Evolutionary conservation across 2,329 filamentous ascomycete species (phyloP), one percentile per base, ranked within the genome.

Genomic region (Fusarium dimerum): DNA sequence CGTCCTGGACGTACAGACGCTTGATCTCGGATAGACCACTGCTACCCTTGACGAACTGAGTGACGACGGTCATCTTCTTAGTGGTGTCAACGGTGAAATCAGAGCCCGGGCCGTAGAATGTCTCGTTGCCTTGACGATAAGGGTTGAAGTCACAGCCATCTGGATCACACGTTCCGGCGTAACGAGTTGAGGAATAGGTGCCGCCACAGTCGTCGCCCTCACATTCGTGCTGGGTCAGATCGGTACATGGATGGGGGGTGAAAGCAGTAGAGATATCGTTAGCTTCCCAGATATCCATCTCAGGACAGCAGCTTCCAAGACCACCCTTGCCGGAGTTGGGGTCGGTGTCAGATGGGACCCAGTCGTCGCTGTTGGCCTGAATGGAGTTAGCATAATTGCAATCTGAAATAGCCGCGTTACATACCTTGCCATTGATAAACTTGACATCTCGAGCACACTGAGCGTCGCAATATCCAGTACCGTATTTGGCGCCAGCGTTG

Each of bases 81-180:
- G 69, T 78, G 45, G 83, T 85, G 66, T 87, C 79, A 61, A 88
- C 73, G 42, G 73, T 84, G 63, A 75, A 75, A 51, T 77, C 78
- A 0, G 77, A 70, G n/a, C 70, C 71, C 6, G 64, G 64, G 45
- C 85, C 86, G 72, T 82, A 88, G 76, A 86, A 89, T 66, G 71
- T 72, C 51, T 75, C 73, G 69, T 84, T 78, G 52, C 85, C 85
- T 75, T 82, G 77, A 66, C 85, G 84, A 79, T 80, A 88, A 26
- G 78, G 69, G 78, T 87, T 87, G 78, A 84, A 88, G 69, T 87
- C 85, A 63, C 86, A 89, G 30, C 86, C 86, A 60, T 86, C 83
- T 55, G 83, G 81, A 67, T 88, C 86, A 68, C 86, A 88, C 49
- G 79, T 71, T 48, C 85, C 84, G 29, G 65, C 73, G 66, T 87